These are phyloP conservation scores for Vitis hybrid DNA, from an alignment of 177 flowering plant genomes.

Conservation along the genomic window DNA sequence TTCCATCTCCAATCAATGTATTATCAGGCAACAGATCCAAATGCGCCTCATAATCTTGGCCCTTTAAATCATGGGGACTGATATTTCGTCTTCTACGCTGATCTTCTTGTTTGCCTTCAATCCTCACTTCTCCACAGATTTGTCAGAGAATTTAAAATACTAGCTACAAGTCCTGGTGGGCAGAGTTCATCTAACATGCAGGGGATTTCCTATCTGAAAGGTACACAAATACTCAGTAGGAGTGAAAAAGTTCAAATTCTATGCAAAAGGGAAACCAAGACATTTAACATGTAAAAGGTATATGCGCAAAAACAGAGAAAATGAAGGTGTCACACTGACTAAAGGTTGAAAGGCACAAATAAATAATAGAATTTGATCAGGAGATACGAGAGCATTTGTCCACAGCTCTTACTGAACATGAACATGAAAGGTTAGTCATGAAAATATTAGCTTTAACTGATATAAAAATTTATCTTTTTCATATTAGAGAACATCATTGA, in stretches of 20 bases:
- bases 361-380: background rate
- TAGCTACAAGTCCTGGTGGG: slow-evolving; percentile 8
- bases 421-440: background rate
- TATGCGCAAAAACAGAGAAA: background rate
- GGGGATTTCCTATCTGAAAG: slow-evolving; percentile 22
- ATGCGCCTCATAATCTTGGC: background rate
- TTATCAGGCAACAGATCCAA: background rate
- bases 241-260: background rate
- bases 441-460: background rate
- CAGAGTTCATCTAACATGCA: slow-evolving; percentile 7
- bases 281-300: background rate
- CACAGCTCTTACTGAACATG: background rate
- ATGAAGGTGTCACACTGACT: background rate
- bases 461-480: too few species aligned
- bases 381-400: background rate
- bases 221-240: slow-evolving; percentile 3
- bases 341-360: background rate
- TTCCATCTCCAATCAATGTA: background rate
- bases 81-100: background rate
- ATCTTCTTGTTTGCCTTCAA: background rate
- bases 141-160: slow-evolving; percentile 9
- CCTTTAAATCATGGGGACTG: background rate
- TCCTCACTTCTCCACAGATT: background rate
- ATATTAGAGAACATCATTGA: too few species aligned
- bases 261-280: background rate